Evolutionary conservation across 163 green algal genomes (phyloP), one percentile per base, ranked within the genome.

Genomic region (Scenedesmus sp.): DNA sequence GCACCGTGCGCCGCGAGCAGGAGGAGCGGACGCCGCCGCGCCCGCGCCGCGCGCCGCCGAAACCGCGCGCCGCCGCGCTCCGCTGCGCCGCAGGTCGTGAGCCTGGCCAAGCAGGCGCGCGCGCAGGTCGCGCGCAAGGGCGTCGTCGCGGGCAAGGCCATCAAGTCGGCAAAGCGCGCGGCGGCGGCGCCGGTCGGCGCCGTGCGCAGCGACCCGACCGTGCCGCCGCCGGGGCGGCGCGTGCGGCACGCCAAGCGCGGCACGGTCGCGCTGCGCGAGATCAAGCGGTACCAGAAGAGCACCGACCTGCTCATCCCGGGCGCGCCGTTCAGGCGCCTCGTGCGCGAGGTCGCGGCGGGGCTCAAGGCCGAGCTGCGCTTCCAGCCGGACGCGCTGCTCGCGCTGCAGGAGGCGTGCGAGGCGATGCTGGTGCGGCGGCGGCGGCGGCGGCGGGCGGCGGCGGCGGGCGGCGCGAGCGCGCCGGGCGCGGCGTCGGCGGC

Each of bases 371-470:
- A 60, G 6, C 53, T 97, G 83, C 89, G 95, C 7, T 98, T 91
- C 91, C 98, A 93, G 11, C 93, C 90, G 18, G 95, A 98, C 78
- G 91, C 85, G 15, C 47, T 97, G 31, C 81, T 94, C 56, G 93
- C 93, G 5, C 84, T 97, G 36, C 93, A 97, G 87, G 91, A 95
- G 85, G 89, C 90, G 20, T 84, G 88, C 34, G 90, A 95, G 86
- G 88, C 86, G 0, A 92, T 91, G 82, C 81, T 93, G 76, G 87
- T 91, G 56, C n/a, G n/a, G n/a, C n/a, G n/a, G n/a, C n/a, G n/a
- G 0, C 64, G 97, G 74, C 78, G 97, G 24, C 94, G 93, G 24
- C 73, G 97, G 48, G 94, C 98, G 72, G 93, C 97, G 84, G 89
- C 91, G 3, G 85, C 85, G 24, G 93, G 96, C 71, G 92, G 92